These are phyloP conservation scores for Candida sphagnicola DNA, from an alignment of 805 yeast species.

Conservation along the genomic window DNA sequence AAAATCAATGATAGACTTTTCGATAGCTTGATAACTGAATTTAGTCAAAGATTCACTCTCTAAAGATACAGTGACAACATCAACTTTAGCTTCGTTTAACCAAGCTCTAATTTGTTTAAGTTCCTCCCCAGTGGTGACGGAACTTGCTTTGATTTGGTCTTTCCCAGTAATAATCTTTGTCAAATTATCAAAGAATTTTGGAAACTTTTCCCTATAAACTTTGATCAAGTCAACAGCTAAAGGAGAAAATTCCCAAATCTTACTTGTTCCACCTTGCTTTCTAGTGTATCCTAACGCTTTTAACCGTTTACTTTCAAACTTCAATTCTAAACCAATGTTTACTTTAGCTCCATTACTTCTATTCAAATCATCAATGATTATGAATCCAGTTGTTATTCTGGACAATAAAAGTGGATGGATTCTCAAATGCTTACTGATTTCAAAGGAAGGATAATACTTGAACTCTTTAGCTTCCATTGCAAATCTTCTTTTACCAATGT, in stretches of 20 bases:
- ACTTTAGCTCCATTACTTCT: slow-evolving; percentile 37
- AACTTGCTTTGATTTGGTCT: slow-evolving; percentile 35
- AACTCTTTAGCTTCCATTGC: slow-evolving; percentile 51
- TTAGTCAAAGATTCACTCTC: slow-evolving; percentile 77
- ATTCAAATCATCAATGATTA: slow-evolving; percentile 52
- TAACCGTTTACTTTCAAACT: slow-evolving; percentile 71
- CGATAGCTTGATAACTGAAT: slow-evolving; percentile 63
- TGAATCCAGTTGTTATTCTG: slow-evolving; percentile 68
- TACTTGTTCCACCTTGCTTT: slow-evolving; percentile 40
- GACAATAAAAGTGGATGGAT: slow-evolving; percentile 67
- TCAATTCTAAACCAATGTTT: slow-evolving; percentile 80
- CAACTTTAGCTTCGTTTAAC: slow-evolving; percentile 46
- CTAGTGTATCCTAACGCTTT: slow-evolving; percentile 88
- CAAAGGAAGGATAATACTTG: slow-evolving; percentile 61
- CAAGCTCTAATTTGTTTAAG: slow-evolving; percentile 42
- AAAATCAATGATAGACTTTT: slow-evolving; percentile 46
- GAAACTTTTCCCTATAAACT: slow-evolving; percentile 60
- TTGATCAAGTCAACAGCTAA: slow-evolving; percentile 64
- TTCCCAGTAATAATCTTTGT: slow-evolving; percentile 15
- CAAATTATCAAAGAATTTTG: slow-evolving; percentile 50
- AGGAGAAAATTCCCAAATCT: slow-evolving; percentile 76
- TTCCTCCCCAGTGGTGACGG: slow-evolving; percentile 38
- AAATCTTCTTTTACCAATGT: slow-evolving; percentile 60
- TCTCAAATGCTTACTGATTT: slow-evolving; percentile 54
- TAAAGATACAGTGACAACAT: slow-evolving; percentile 60